Evolutionary conservation across 164 flowering plant species (phyloP), one percentile per base, ranked within the genome.

Genomic region (Buxus sempervirens): DNA sequence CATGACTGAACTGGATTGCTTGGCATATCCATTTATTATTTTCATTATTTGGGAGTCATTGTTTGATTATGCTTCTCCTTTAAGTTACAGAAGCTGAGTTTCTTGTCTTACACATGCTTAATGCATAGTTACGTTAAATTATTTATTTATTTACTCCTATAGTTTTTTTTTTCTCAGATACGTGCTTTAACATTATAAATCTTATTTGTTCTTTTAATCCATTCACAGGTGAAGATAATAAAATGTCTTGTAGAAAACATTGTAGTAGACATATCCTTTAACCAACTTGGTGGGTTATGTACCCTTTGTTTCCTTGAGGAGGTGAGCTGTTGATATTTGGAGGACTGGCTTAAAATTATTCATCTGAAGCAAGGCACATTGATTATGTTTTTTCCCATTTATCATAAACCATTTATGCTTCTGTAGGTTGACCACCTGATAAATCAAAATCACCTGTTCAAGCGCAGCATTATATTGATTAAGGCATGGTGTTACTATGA

Each of bases 401-500:
- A 4, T 64, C 51, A 64, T 54, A 21, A 28, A 45, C 49, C 26
- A 42, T 53, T 19, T 63, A 60, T 26, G 13, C 72, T 54, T 69
- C 38, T 84, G 77, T 68, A 95, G 99, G 96, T 95, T 71, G 97
- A 92, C 75, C 75, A 84, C 79, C 78, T 88, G 83, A 90, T 96
- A 66, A 84, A 81, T 67, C 91, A 88, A 53, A 77, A 88, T 57
- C 96, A 92, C 79, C 67, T 96, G 36, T 93, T 96, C 80, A 96
- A 96, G 80, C 91, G 97, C 22, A 96, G 99, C 76, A 85, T 96
- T 76, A 96, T 96, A 81, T 69, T 96, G 81, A 92, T 96, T 61
- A 96, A 96, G 78, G 98, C 99, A 0, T 96, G 99, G 99, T 96
- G 99, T 74, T 96, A 96, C 69, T 96, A 96, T 73, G 99, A 96